Percentiles rank a stretch among this genome's conserved stretches.
Conservation (phyloP, 2,329 filamentous ascomycete species). For the Sarocladium brachiariae region DNA sequence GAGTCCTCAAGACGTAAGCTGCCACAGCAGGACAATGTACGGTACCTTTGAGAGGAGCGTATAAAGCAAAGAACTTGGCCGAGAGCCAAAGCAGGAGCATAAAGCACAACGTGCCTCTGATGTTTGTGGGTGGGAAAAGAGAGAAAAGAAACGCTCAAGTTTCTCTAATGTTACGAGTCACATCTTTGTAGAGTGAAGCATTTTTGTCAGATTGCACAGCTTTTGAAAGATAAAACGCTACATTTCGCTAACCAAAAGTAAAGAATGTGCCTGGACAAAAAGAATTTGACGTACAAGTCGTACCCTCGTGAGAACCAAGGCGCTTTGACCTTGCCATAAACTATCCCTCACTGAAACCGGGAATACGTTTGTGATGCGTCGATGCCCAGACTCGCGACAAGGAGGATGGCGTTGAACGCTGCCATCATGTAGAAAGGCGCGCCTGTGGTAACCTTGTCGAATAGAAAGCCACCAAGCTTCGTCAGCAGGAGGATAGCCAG, state of each 20-base stretch:
- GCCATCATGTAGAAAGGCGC: conserved; percentile 96
- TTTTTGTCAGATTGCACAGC: not conserved
- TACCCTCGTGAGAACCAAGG: not conserved
- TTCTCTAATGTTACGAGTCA: too few species aligned
- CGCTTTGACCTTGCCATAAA: not conserved
- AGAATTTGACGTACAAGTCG: conserved; percentile 3
- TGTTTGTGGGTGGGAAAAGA: too few species aligned
- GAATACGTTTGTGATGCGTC: conserved; percentile 37
- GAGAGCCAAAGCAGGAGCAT: too few species aligned
- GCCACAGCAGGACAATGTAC: too few species aligned
- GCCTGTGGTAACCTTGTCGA: conserved; percentile 66
- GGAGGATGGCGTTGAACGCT: conserved; percentile 68
- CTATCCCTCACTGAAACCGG: conserved; percentile 11
- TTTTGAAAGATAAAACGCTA: not conserved
- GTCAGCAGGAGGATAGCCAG: conserved; percentile 85
- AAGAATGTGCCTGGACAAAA: not conserved
- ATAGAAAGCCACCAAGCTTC: conserved; percentile 81
- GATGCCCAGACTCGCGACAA: conserved; percentile 48
- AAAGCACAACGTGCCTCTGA: too few species aligned
- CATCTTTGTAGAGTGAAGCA: too few species aligned
- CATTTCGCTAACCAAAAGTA: not conserved
- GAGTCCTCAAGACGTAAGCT: not conserved
- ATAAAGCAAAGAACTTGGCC: too few species aligned
- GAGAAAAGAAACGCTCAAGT: too few species aligned
- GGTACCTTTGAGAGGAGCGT: too few species aligned